Evolutionary conservation across 2,329 filamentous ascomycete genomes (phyloP).

Genomic region (Pestalotiopsis sp.): DNA sequence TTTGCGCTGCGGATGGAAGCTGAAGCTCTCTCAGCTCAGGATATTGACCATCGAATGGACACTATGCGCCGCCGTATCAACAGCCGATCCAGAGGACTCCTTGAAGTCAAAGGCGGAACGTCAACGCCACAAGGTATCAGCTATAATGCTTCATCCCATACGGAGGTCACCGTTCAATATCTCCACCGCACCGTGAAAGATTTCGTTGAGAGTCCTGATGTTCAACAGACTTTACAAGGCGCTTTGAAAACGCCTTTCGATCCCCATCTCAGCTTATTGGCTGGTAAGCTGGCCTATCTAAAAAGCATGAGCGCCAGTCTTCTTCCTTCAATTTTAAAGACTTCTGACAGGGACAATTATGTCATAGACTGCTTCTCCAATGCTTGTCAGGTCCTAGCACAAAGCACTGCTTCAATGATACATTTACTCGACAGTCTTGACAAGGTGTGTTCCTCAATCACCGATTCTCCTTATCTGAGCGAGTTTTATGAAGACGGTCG

Average conservation of each 20-base stretch:
- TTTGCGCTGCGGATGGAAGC: background rate
- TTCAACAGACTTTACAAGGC: background rate
- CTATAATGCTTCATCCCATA: background rate
- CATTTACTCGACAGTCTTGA: background rate
- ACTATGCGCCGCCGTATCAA: background rate
- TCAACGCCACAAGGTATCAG: background rate
- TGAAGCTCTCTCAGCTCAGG: background rate
- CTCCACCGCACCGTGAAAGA: background rate
- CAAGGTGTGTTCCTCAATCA: background rate
- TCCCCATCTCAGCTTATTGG: background rate
- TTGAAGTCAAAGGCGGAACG: background rate
- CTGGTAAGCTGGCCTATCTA: background rate
- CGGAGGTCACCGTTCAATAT: background rate
- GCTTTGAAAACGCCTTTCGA: background rate
- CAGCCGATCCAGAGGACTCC: background rate
- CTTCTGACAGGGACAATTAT: too few species aligned
- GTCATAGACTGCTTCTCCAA: background rate
- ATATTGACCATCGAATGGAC: background rate
- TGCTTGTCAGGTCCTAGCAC: background rate
- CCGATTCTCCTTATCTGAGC: too few species aligned
- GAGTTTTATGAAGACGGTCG: background rate
- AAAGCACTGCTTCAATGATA: background rate
- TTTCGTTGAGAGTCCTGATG: background rate
- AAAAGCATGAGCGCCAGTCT: background rate
- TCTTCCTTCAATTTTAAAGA: too few species aligned